Percentiles rank a stretch among this genome's conserved stretches.
Evolutionary conservation across 2,329 filamentous ascomycete genomes (phyloP).

Genomic region (Talaromyces albobiverticillius): DNA sequence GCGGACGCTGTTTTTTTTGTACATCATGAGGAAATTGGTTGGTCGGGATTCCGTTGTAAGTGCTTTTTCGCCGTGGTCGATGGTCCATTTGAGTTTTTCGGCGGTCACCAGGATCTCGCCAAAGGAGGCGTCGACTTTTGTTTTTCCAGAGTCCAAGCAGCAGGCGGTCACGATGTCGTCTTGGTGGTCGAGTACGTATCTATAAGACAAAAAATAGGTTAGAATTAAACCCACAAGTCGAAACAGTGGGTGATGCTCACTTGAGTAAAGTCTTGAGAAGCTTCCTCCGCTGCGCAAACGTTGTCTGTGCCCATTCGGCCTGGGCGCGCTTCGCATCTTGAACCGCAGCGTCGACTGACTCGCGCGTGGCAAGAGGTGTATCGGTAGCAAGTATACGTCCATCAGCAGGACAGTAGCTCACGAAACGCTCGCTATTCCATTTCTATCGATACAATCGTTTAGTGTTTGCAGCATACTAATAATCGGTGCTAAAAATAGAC

Average conservation of each 20-base stretch:
- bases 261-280: conserved; percentile 79
- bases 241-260: conserved; percentile 28
- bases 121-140: conserved; percentile 87
- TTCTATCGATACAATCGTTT: conserved; percentile 23
- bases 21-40: conserved; percentile 89
- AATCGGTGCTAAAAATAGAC: conserved; percentile 14
- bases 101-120: conserved; percentile 92
- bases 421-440: conserved; percentile 39
- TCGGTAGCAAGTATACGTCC: conserved; percentile 70
- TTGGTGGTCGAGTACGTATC: conserved; percentile 82
- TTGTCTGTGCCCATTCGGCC: conserved; percentile 70
- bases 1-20: conserved; percentile 85
- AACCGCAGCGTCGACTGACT: conserved; percentile 76
- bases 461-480: neutral
- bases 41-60: conserved; percentile 69
- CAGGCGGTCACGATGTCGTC: conserved; percentile 80
- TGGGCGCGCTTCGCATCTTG: conserved; percentile 73
- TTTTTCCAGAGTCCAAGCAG: conserved; percentile 93
- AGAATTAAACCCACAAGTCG: neutral
- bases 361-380: conserved; percentile 67
- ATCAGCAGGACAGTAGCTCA: conserved; percentile 71
- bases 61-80: conserved; percentile 82
- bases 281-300: conserved; percentile 70
- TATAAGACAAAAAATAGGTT: conserved; percentile 20
- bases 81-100: conserved; percentile 93